phyloP scores from a whole-genome alignment of 495 filamentous ascomycete genomes.

The Xylaria flabelliformis region DNA sequence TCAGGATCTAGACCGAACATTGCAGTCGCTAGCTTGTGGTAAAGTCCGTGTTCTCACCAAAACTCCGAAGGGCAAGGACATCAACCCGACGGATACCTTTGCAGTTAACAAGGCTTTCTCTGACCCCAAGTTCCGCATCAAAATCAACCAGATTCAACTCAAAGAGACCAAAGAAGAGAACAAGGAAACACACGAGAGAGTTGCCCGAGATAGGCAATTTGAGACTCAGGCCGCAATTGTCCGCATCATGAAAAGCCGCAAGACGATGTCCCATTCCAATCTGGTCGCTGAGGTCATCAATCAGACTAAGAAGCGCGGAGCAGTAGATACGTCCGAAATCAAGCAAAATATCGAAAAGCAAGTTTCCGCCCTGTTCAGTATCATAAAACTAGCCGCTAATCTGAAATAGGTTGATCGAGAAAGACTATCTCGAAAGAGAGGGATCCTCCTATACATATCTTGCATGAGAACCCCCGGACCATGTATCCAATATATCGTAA shows the following conservation, averaged over 20 bases:
- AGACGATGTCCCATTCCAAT: constrained; percentile 82
- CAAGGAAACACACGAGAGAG: constrained; percentile 87
- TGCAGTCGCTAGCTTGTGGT: constrained; percentile 93
- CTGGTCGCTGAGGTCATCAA: constrained; percentile 87
- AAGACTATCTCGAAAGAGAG: constrained; percentile 93
- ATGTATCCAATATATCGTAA: not conserved
- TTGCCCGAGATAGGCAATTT: constrained; percentile 86
- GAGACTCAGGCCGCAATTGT: constrained; percentile 98
- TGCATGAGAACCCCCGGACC: constrained; percentile 59
- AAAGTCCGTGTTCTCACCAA: constrained; percentile 87
- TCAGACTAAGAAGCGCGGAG: constrained; percentile 83
- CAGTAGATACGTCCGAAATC: constrained; percentile 82
- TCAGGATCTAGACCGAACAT: constrained; percentile 80
- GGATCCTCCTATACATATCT: constrained; percentile 81
- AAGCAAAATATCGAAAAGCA: constrained; percentile 97
- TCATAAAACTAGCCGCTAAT: constrained; percentile 3
- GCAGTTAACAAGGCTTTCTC: constrained; percentile 75
- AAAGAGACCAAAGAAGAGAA: constrained; percentile 91
- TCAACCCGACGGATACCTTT: constrained; percentile 79
- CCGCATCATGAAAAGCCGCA: constrained; percentile 93
- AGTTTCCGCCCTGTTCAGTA: constrained; percentile 37
- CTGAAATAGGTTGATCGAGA: constrained; percentile 78
- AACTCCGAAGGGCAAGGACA: constrained; percentile 81
- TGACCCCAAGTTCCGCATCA: constrained; percentile 86
- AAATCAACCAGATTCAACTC: constrained; percentile 98